Base-by-base conservation (phyloP, 257 asterid genomes). In the Penstemon newberryi region DNA sequence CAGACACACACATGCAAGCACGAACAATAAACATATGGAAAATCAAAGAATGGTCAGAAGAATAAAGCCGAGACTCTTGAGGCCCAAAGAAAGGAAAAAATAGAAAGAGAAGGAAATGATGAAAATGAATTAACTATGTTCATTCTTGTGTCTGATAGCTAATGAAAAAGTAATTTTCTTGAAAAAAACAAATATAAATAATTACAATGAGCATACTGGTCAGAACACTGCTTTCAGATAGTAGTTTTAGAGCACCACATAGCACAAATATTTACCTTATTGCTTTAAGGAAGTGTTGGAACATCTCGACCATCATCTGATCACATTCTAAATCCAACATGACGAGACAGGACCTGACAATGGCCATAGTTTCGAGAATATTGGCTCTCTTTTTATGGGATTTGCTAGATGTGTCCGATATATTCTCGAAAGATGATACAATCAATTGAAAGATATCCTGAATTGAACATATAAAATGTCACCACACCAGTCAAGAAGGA, bases 261-360 rank as follows among this genome's bases (percentile, higher is more conserved):
- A 45, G 37, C 36, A 46, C 15, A 8, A 37, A 60, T 0, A 38
- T 61, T 70, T 89, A 94, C 99, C 99, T 82, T 76, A 94, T 86
- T 56, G 88, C 73, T 69, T 81, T 78, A 52, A 91, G 82, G 63
- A 94, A 94, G 84, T 87, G 87, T 74, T 81, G 88, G 76, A 91
- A 91, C 99, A 94, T 94, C 83, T 87, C 91, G 62, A 80, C 73
- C 65, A 94, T 81, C 90, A 94, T 84, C 62, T 75, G 82, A 68
- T 91, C 98, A 39, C 99, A 94, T 83, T 94, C 99, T 70, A 94
- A 83, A 77, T 94, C 99, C 96, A 94, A 73, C 98, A 94, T 87
- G 62, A 94, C 86, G 65, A 94, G 96, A 73, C 99, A 91, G 15
- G 97, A 91, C 75, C 98, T 86, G 64, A 94, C 96, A 85, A 91